These are phyloP conservation scores for Talaromyces piceae DNA, from an alignment of 2,329 filamentous ascomycete species.

Conservation along the genomic window DNA sequence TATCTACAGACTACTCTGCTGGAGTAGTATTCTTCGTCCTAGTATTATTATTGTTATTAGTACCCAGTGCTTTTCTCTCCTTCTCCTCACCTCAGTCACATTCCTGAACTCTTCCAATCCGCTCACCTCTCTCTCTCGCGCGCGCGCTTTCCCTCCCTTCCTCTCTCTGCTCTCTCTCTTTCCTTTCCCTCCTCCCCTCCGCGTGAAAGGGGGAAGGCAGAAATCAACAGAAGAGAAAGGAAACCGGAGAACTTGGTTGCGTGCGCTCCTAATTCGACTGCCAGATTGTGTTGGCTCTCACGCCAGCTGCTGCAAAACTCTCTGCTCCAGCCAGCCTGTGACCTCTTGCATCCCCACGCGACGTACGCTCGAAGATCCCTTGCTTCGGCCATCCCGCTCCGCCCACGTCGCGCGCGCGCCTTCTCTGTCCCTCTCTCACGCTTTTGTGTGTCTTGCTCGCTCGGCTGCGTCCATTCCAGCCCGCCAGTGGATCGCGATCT, in stretches of 20 bases:
- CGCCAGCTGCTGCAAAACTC: neutral
- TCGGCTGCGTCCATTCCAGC: neutral
- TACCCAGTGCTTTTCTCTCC: neutral
- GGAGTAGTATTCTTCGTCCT: too few relatives aligned
- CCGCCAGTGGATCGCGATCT: slow-evolving; percentile 1
- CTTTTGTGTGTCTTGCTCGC: neutral
- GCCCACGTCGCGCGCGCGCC: neutral
- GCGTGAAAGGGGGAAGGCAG: too few relatives aligned
- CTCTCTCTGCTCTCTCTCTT: neutral
- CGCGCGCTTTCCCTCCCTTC: neutral
- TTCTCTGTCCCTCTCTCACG: neutral
- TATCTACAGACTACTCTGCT: too few relatives aligned
- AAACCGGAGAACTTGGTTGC: too few relatives aligned
- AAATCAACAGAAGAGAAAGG: too few relatives aligned
- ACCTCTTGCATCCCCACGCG: neutral
- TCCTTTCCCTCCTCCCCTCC: neutral
- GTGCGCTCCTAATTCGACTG: neutral
- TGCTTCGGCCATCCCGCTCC: neutral
- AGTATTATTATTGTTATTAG: neutral
- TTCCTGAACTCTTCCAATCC: slow-evolving; percentile 6
- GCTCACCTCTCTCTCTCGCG: neutral
- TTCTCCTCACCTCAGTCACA: slow-evolving; percentile 4
- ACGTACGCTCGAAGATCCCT: neutral
- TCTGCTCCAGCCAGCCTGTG: neutral
- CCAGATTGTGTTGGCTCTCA: neutral